These are phyloP conservation scores for Verticillium tricorpus DNA, from an alignment of 2,329 filamentous ascomycete species.

Conservation along the genomic window DNA sequence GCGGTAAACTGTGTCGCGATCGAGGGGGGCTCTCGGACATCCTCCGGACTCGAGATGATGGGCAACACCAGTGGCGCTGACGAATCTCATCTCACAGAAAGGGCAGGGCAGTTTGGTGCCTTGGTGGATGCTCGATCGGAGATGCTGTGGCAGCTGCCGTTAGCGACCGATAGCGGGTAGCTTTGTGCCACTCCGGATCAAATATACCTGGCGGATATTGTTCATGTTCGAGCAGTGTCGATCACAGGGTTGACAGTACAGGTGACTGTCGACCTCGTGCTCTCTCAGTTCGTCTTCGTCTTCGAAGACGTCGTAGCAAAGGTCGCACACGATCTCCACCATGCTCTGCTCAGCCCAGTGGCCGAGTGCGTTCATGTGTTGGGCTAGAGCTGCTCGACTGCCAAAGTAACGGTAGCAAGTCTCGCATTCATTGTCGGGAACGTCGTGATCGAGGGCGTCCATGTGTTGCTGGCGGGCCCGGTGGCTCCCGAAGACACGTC, in stretches of 20 bases:
- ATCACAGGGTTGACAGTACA: slow-evolving; percentile 2
- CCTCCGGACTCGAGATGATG: slow-evolving; percentile 53
- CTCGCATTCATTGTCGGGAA: neutral
- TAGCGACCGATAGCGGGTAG: neutral
- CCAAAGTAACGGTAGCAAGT: neutral
- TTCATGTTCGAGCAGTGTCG: neutral
- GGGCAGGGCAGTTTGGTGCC: slow-evolving; percentile 43
- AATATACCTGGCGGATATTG: neutral
- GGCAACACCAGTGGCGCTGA: slow-evolving; percentile 47
- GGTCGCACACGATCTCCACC: neutral
- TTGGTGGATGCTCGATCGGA: slow-evolving; percentile 46
- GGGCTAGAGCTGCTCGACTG: neutral
- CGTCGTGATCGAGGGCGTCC: neutral
- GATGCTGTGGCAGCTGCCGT: slow-evolving; percentile 36
- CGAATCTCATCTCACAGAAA: slow-evolving; percentile 44
- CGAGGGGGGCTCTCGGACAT: slow-evolving; percentile 42
- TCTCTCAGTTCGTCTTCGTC: neutral
- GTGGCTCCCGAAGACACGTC: neutral
- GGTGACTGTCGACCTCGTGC: slow-evolving; percentile 2
- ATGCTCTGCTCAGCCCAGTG: neutral
- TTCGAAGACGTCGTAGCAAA: neutral
- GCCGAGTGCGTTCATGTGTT: neutral
- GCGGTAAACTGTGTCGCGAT: slow-evolving; percentile 42
- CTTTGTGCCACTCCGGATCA: neutral
- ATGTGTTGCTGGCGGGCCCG: neutral